Evolutionary conservation across 495 filamentous ascomycete species (phyloP), one percentile per base, ranked within the genome.

Genomic region (Viridothelium virens): DNA sequence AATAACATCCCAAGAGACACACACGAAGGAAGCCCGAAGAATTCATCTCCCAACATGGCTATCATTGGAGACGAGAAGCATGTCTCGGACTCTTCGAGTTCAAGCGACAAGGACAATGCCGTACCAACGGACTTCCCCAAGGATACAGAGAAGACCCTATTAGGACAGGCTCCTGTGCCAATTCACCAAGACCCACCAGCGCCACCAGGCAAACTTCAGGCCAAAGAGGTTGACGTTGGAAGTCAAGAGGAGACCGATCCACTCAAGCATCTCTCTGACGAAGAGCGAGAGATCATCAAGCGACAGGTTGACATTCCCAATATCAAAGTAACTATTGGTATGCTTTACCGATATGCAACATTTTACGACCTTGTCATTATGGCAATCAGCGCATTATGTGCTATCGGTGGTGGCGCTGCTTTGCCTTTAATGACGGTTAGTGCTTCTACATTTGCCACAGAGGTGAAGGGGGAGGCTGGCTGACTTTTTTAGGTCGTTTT

Each of bases 401-500:
- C 91, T 66, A 91, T 95, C 71, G 84, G 83, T 46, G 91, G 84
- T 12, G 93, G 92, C 63, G 89, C 91, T 64, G 89, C 87, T 6
- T 74, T 96, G 72, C 93, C 93, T 1, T 76, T 96, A 48, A 96
- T 96, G 85, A 96, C 93, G 0, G 84, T 95, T 68, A 72, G 75
- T 77, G 14, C 1, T 12, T 7, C 61, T 9, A 59, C 33, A 34
- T 18, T 36, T 36, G 31, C 53, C 6, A 59, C 7, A 5, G 11
- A 34, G 5, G 25, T 25, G 41, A 37, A 46, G 14, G 39, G 9
- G 33, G 41, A 33, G 47, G 38, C 25, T 16, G 10, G 62, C 18
- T 63, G 38, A 64, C 36, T 4, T 14, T 56, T 11, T 2, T 69
- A 82, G 80, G 78, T 85, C 70, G 80, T 92, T 63, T 93, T 94